A percentile compares a stretch with the other conserved stretches of the same genome.
These are phyloP conservation scores for Colletotrichum sp. DNA, from an alignment of 2,329 filamentous ascomycete genomes.

Conservation along the genomic window DNA sequence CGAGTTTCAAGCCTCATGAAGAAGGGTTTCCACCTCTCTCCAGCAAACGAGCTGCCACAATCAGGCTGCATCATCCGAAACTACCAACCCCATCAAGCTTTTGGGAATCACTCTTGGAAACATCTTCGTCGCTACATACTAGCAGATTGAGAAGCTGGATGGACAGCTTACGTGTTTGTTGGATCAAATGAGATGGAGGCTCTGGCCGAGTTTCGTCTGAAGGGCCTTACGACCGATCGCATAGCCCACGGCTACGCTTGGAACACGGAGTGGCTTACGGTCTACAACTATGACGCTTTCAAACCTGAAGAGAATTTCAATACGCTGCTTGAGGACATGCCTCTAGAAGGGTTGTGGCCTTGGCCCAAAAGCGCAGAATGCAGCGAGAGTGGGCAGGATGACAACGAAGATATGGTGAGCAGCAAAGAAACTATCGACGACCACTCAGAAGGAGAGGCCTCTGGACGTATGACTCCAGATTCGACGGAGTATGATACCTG, in stretches of 20 bases:
- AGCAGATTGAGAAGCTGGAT: not conserved
- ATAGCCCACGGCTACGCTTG: not conserved
- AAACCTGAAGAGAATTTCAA: not conserved
- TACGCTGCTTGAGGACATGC: not conserved
- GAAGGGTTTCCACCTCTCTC: not conserved
- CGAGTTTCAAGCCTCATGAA: not conserved
- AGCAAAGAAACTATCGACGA: not conserved
- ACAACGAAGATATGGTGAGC: not conserved
- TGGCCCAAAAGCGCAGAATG: not conserved
- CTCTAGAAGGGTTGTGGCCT: not conserved
- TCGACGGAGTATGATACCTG: not conserved
- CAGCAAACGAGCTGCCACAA: not conserved
- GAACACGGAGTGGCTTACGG: not conserved
- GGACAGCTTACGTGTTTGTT: not conserved
- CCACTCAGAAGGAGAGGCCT: not conserved
- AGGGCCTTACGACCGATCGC: not conserved
- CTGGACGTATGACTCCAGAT: not conserved
- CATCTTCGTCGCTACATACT: not conserved
- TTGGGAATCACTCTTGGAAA: not conserved
- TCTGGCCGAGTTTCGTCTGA: not conserved
- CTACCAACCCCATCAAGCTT: not conserved
- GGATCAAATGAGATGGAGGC: not conserved
- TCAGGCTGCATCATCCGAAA: not conserved
- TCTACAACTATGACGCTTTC: not conserved
- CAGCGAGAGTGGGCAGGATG: not conserved